These are phyloP conservation scores for Diplodia mutila DNA, from an alignment of 2,329 filamentous ascomycete species.

Conservation along the genomic window DNA sequence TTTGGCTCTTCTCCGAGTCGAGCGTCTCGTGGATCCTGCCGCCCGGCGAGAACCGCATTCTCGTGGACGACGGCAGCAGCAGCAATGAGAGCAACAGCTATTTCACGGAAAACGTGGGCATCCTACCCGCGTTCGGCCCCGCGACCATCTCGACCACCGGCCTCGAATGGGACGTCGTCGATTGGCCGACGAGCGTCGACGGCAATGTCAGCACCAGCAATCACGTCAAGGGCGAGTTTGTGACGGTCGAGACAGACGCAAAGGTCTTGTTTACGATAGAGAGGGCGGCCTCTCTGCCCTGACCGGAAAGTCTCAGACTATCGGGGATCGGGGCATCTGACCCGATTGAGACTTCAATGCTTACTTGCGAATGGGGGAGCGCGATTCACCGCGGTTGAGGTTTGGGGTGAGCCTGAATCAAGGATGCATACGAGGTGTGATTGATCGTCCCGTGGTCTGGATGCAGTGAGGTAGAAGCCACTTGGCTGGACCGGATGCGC, in stretches of 20 bases:
- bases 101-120: slow-evolving; percentile 80
- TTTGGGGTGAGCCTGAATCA: too few species aligned
- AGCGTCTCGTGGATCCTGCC: slow-evolving; percentile 83
- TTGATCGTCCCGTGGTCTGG: too few species aligned
- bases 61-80: slow-evolving; percentile 54
- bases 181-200: slow-evolving; percentile 69
- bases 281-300: slow-evolving; percentile 26
- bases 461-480: too few species aligned
- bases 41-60: slow-evolving; percentile 68
- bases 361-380: too few species aligned
- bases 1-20: slow-evolving; percentile 81
- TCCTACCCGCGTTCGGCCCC: slow-evolving; percentile 80
- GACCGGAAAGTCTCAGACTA: not conserved
- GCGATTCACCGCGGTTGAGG: too few species aligned
- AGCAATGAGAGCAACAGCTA: slow-evolving; percentile 37
- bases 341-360: too few species aligned
- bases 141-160: slow-evolving; percentile 79
- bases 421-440: too few species aligned
- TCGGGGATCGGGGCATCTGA: too few species aligned
- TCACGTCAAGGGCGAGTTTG: slow-evolving; percentile 47
- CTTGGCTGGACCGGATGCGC: too few species aligned
- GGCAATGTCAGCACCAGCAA: slow-evolving; percentile 56
- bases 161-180: slow-evolving; percentile 85
- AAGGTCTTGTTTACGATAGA: slow-evolving; percentile 55
- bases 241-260: slow-evolving; percentile 46